phyloP scores from a whole-genome alignment of 2,329 filamentous ascomycete species.

The Fusarium scirpi region DNA sequence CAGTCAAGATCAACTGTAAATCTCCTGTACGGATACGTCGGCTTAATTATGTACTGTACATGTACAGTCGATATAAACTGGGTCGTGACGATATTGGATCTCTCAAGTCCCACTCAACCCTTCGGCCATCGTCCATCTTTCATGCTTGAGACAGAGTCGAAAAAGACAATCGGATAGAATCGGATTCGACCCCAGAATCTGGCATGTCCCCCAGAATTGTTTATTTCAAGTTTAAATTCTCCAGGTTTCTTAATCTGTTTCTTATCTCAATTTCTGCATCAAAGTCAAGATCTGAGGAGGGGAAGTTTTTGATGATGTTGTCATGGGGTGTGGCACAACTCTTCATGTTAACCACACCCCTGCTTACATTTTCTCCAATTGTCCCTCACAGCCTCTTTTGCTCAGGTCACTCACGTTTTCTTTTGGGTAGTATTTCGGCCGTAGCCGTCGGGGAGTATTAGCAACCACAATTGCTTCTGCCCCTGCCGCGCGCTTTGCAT shows the following conservation, averaged over 20 bases:
- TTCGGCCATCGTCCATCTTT: slow-evolving; percentile 38
- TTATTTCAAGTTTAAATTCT: slow-evolving; percentile 31
- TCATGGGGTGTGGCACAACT: slow-evolving; percentile 12
- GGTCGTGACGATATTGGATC: slow-evolving; percentile 31
- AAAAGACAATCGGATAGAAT: slow-evolving; percentile 24
- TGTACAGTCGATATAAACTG: slow-evolving; percentile 19
- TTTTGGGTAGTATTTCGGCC: slow-evolving; percentile 36
- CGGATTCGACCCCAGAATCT: slow-evolving; percentile 36
- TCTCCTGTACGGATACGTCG: slow-evolving; percentile 26
- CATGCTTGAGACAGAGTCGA: slow-evolving; percentile 10
- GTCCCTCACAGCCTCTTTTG: slow-evolving; percentile 17
- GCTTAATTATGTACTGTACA: neutral
- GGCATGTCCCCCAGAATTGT: slow-evolving; percentile 15
- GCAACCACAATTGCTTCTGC: neutral
- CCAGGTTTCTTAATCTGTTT: slow-evolving; percentile 21
- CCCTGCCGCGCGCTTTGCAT: slow-evolving; percentile 21
- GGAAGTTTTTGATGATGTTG: slow-evolving; percentile 10
- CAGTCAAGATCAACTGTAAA: slow-evolving; percentile 1
- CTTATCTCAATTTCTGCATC: neutral
- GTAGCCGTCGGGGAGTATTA: slow-evolving; percentile 35
- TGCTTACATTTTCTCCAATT: slow-evolving; percentile 34
- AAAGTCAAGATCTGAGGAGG: neutral
- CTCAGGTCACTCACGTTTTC: neutral
- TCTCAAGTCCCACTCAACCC: slow-evolving; percentile 22
- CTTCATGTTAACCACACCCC: slow-evolving; percentile 8